Base-by-base conservation (phyloP, 2,329 filamentous ascomycete genomes). In the Apiospora hydei region DNA sequence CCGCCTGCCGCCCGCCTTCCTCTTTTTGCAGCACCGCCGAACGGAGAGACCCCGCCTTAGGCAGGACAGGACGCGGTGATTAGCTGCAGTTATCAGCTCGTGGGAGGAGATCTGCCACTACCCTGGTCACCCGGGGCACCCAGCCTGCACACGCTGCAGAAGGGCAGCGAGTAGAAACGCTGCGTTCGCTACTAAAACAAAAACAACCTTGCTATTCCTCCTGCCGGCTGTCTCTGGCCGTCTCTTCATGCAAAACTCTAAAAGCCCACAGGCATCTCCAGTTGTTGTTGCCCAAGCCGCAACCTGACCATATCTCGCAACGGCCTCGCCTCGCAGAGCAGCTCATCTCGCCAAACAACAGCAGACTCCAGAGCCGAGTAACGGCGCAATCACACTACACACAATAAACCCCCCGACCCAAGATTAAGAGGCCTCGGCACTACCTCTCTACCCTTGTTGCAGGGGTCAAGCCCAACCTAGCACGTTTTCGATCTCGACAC, bases 71-170 rank as follows among this genome's bases (percentile, higher is more conserved):
- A 64, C 18, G 41, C 57, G 34, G 57, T 64, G 57, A 64, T 64
- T 64, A 64, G 57, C 57, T 64, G 57, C 57, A 64, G 57, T 21
- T n/a, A 24, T 41, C 57, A 64, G 57, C 57, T 61, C n/a, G 57
- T 64, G 34, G 34, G 53, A 38, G 57, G 34, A 18, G 57, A n/a
- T 34, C 57, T 10, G 57, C 34, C 26, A 38, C 18, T 64, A 64
- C 21, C 57, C 57, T 64, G 41, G 57, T 64, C 34, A 38, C 57
- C 57, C 57, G 57, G 57, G 57, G 57, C 57, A 64, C 57, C 57
- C 57, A 64, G 34, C 18, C 34, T 64, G 57, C 57, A 64, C 30
- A 64, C 11, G 53, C 14, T 34, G 53, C 51, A 64, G 57, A 64
- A 34, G 57, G 34, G 18, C 34, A 41, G 2, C 57, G 21, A 38